These are phyloP conservation scores for Drosera capensis DNA, from an alignment of 148 eudicot species.

Conservation along the genomic window DNA sequence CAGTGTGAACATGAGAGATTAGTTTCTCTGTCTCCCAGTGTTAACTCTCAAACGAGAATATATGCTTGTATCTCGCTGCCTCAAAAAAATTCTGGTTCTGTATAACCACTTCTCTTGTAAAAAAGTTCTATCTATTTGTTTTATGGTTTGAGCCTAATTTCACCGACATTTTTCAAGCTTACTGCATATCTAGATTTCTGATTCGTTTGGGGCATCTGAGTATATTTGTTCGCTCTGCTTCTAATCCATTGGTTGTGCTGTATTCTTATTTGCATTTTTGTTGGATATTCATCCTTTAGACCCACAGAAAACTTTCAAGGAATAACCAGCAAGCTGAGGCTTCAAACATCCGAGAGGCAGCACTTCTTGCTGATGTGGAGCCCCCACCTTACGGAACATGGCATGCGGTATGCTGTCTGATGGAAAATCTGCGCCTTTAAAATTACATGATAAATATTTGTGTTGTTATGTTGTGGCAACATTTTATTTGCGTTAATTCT, in stretches of 20 bases:
- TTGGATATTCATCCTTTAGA: slow-evolving; percentile 28
- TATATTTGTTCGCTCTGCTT: background rate
- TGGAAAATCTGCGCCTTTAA: slow-evolving; percentile 5
- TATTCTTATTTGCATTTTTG: background rate
- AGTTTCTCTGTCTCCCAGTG: too few species aligned
- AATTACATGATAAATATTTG: background rate
- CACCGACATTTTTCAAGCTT: too few species aligned
- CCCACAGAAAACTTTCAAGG: slow-evolving; percentile 54
- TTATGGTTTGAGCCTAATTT: too few species aligned
- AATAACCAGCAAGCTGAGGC: slow-evolving; percentile 25
- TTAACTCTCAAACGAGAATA: too few species aligned
- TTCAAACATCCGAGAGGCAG: slow-evolving; percentile 21
- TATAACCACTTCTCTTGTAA: too few species aligned
- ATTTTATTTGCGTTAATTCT: background rate
- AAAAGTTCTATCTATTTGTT: too few species aligned
- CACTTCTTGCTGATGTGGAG: slow-evolving; percentile 34
- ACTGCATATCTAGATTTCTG: too few species aligned
- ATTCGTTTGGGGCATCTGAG: too few species aligned
- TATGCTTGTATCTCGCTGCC: too few species aligned
- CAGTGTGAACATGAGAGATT: too few species aligned
- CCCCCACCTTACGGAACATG: slow-evolving; percentile 74
- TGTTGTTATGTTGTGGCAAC: background rate
- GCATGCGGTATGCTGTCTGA: slow-evolving; percentile 73
- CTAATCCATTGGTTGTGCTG: background rate
- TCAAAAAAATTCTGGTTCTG: too few species aligned